These are phyloP conservation scores for Aspergillus oerlinghausenensis DNA, from an alignment of 2,329 filamentous ascomycete genomes.

Conservation along the genomic window DNA sequence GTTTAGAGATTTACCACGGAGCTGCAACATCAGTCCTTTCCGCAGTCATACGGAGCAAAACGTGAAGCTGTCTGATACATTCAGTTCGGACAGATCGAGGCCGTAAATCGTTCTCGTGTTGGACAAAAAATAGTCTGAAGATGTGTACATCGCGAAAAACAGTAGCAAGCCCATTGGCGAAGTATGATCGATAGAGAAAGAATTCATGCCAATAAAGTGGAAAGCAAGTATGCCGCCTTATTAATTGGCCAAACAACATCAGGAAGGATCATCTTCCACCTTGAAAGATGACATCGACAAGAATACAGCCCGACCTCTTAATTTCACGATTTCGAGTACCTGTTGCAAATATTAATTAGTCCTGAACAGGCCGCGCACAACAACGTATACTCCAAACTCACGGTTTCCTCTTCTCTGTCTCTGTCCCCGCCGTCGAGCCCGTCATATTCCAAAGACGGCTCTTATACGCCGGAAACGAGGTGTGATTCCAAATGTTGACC, in stretches of 20 bases:
- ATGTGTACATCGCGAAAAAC: background rate
- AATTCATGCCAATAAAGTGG: background rate
- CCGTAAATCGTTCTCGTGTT: background rate
- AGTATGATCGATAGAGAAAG: background rate
- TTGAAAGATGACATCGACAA: background rate
- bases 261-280: background rate
- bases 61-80: too few species aligned
- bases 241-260: background rate
- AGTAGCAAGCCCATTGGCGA: background rate
- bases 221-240: background rate
- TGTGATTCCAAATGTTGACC: constrained; percentile 48
- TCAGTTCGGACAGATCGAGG: background rate
- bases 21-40: too few species aligned
- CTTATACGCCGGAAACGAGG: constrained; percentile 44
- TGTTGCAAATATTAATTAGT: background rate
- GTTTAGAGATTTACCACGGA: background rate
- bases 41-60: too few species aligned
- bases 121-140: background rate
- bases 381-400: constrained; percentile 10
- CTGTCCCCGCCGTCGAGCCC: constrained; percentile 14
- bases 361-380: background rate
- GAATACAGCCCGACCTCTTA: background rate
- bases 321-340: constrained; percentile 1
- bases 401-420: constrained; percentile 25
- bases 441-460: constrained; percentile 40